Conservation (phyloP, 1,284 basidiomycete genomes). For the Malassezia vespertilionis region DNA sequence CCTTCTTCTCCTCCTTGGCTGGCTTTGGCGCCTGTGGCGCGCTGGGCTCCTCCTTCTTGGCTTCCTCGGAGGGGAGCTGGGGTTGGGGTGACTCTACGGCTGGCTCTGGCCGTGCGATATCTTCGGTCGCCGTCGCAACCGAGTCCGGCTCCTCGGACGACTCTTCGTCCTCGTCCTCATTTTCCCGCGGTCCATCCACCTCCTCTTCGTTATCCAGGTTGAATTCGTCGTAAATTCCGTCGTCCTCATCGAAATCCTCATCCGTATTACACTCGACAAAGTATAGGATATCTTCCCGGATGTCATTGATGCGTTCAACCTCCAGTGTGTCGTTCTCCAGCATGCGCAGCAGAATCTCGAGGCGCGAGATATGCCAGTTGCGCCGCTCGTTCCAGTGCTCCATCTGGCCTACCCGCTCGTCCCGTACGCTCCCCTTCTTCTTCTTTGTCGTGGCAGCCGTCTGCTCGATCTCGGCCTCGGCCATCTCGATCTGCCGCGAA, state of each 20-base stretch:
- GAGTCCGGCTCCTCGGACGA: not conserved
- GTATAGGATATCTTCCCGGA: slow-evolving; percentile 92
- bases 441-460: slow-evolving; percentile 65
- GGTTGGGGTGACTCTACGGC: slow-evolving; percentile 6
- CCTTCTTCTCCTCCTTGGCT: slow-evolving; percentile 22
- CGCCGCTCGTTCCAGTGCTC: slow-evolving; percentile 84
- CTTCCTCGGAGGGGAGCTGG: not conserved
- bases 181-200: slow-evolving; percentile 49
- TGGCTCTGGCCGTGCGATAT: not conserved
- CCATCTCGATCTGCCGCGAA: slow-evolving; percentile 78
- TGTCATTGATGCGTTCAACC: slow-evolving; percentile 65
- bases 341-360: slow-evolving; percentile 85
- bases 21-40: slow-evolving; percentile 11
- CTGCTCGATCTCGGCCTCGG: slow-evolving; percentile 92
- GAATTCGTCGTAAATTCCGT: slow-evolving; percentile 95
- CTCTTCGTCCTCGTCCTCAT: slow-evolving; percentile 53
- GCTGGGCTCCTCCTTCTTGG: slow-evolving; percentile 23
- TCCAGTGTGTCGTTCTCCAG: slow-evolving; percentile 84
- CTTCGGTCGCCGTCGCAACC: not conserved
- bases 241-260: slow-evolving; percentile 93
- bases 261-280: slow-evolving; percentile 94
- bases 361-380: slow-evolving; percentile 83
- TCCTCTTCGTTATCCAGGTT: slow-evolving; percentile 86
- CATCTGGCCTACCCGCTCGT: slow-evolving; percentile 67
- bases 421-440: slow-evolving; percentile 55